Evolutionary conservation across 2,329 filamentous ascomycete genomes (phyloP), one percentile per base, ranked within the genome.

Genomic region (Ophiostoma sp.): DNA sequence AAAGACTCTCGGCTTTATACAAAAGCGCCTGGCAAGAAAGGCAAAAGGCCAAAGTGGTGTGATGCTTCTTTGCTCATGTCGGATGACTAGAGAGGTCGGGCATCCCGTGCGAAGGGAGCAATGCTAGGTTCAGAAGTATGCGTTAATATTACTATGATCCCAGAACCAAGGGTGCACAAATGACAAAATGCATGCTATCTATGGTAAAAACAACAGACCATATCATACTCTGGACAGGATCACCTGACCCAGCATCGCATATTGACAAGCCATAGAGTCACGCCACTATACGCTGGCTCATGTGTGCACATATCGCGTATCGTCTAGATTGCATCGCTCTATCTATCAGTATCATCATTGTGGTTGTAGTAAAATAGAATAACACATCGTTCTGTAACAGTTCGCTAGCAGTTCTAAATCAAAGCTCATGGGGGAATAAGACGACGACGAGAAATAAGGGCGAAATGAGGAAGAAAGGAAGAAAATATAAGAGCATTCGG

Each of bases 351-450:
- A 52, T 52, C 3, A 62, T 60, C 27, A 40, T 40, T 38, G 27
- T 9, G 38, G 9, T 14, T 38, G 8, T 11, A 60, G 38, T 12
- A 58, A 64, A 18, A 41, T 38, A 58, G 3, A 4, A 18, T 47
- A 41, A 62, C 40, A 38, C 38, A 41, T 62, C 38, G 58, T 38
- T 60, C 55, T 62, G 58, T 38, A 62, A 41, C 41, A 16, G 58
- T 4, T 55, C 45, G 58, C 58, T 41, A 38, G 14, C 14, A n/a
- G 8, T 55, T 62, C 36, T 16, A 65, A 63, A 60, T 62, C 66
- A 62, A 63, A 63, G 66, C 66, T 68, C 58, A 68, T 68, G 66
- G 66, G 47, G 41, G 14, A 38, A 38, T 49, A 55, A 65, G 38
- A 41, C 38, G 67, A n/a, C 9, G 47, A 40, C 41, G 58, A 69